Evolutionary conservation across 495 filamentous ascomycete genomes (phyloP).

Genomic region (Aspergillus sclerotiicarbonarius): DNA sequence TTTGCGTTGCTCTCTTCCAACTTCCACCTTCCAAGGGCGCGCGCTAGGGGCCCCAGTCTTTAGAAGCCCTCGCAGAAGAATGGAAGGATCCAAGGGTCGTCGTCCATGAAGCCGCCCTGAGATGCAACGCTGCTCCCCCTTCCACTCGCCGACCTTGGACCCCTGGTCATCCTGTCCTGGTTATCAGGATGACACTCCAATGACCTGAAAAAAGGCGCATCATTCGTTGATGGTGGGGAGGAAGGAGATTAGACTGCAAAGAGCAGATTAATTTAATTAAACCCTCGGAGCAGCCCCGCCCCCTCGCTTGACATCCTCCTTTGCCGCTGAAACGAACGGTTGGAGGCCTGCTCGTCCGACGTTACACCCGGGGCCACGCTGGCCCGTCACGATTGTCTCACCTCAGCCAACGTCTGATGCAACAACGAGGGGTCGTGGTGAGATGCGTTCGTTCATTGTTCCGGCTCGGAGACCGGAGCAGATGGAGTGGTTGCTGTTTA

Average conservation of each 20-base stretch:
- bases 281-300: constrained; percentile 7
- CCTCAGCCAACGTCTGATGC: not conserved
- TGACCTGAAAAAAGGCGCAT: not conserved
- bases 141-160: too few relatives aligned
- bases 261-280: constrained; percentile 7
- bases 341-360: not conserved
- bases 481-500: not conserved
- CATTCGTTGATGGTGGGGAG: constrained; percentile 9
- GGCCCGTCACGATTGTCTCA: not conserved
- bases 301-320: not conserved
- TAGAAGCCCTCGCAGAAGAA: not conserved
- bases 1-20: constrained; percentile 16
- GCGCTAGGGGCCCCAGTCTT: constrained; percentile 4
- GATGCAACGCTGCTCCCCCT: not conserved
- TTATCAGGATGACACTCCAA: too few relatives aligned
- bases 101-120: not conserved
- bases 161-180: too few relatives aligned
- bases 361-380: not conserved
- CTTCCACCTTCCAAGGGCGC: not conserved
- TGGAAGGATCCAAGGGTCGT: not conserved
- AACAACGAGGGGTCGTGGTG: not conserved
- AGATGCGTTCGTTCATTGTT: not conserved
- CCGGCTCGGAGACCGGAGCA: not conserved
- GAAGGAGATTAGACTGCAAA: constrained; percentile 9
- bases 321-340: not conserved